A percentile compares a stretch with the other conserved stretches of the same genome.
Conservation (phyloP, 108 stramenopile genomes). For the Cyclotella choctawhatcheeana region DNA sequence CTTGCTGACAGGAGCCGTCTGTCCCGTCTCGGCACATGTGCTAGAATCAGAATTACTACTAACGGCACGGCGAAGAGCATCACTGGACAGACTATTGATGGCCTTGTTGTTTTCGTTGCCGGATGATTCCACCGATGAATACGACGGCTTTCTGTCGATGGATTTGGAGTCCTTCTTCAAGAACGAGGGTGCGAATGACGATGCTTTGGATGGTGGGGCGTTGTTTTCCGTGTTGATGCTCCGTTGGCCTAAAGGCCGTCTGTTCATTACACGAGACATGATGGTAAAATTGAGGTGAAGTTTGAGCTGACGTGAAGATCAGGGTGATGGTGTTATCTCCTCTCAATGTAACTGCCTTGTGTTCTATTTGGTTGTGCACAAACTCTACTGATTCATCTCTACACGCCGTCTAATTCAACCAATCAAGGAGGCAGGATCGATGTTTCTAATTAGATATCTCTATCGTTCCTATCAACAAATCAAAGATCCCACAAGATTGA, state of each 20-base stretch:
- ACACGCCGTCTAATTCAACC: not conserved
- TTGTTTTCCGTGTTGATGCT: slow-evolving; percentile 30
- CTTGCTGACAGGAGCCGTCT: slow-evolving; percentile 9
- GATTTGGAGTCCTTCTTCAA: slow-evolving; percentile 25
- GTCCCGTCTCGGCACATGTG: slow-evolving; percentile 20
- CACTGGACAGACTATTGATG: slow-evolving; percentile 45
- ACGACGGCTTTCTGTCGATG: slow-evolving; percentile 14
- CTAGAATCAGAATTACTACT: slow-evolving; percentile 15
- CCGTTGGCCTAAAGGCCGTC: slow-evolving; percentile 31
- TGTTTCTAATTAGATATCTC: not conserved
- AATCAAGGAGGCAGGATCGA: not conserved
- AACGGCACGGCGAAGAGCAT: slow-evolving; percentile 30
- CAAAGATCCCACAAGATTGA: not conserved
- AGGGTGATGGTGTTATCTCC: too few species aligned
- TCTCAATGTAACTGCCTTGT: too few species aligned
- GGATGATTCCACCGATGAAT: slow-evolving; percentile 8
- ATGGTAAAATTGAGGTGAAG: not conserved
- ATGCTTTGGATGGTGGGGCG: slow-evolving; percentile 21
- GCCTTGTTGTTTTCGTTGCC: slow-evolving; percentile 45
- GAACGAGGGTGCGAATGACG: slow-evolving; percentile 14
- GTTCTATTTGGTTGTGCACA: too few species aligned
- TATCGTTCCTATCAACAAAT: not conserved
- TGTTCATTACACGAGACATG: slow-evolving; percentile 27
- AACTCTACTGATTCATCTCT: not conserved
- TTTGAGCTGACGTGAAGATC: not conserved